Evolutionary conservation across 2,329 filamentous ascomycete species (phyloP), one percentile per base, ranked within the genome.

Genomic region (Xylaria sp.): DNA sequence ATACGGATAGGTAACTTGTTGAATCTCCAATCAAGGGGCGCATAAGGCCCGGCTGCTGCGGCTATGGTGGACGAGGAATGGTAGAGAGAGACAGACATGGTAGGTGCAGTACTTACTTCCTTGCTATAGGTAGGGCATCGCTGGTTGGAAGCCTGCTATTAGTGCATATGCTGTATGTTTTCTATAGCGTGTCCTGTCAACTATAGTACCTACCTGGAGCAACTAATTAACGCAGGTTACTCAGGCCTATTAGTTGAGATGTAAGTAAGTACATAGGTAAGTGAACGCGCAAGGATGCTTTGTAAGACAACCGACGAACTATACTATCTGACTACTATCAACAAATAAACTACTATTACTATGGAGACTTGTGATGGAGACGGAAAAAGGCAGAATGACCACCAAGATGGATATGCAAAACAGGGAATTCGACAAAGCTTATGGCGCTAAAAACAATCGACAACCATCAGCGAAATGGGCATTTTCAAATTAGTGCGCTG

Each of bases 281-380:
- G 50, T 39, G 55, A 61, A 61, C 32, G 9, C 28, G 34, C 20
- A 44, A 46, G 25, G 58, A 23, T 58, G 57, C n/a, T 54, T 52
- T n/a, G 58, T 55, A 63, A 69, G 54, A 66, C 54, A 18, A n/a
- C 51, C 39, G 46, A 69, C 46, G 62, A 69, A 65, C 57, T 62
- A 69, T 65, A 68, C 56, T 65, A 61, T 48, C 28, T 20, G 15
- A 55, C 28, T 55, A 37, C 28, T 55, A 55, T 55, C 52, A 5
- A 37, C 1, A 20, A 46, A 46, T 6, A 7, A 46, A 44, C 23
- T 52, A 65, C 39, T 60, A 46, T 20, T 51, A 46, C 25, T 7
- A 57, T n/a, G 20, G 50, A 37, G 34, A 54, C 65, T 55, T 55
- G n/a, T 4, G 2, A 46, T 18, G 6, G 13, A n/a, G 41, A 18